These are phyloP conservation scores for Leucoagaricus sp. DNA, from an alignment of 1,284 basidiomycete genomes.

Conservation along the genomic window DNA sequence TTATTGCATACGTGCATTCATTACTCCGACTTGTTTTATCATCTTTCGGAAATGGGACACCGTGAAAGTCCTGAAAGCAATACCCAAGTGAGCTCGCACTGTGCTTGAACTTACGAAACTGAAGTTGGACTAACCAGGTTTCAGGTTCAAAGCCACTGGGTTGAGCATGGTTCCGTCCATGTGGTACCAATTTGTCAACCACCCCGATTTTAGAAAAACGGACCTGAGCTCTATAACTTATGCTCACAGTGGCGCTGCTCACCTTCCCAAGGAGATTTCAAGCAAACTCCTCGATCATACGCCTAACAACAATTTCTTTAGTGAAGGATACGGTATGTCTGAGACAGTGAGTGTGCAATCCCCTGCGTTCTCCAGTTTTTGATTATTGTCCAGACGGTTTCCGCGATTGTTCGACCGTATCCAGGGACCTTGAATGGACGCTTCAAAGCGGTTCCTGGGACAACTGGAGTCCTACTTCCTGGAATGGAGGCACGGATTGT, in stretches of 20 bases:
- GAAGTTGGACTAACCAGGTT: background rate
- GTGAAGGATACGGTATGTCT: conserved; percentile 72
- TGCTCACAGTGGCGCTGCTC: conserved; percentile 60
- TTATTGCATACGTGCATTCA: conserved; percentile 49
- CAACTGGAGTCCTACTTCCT: conserved; percentile 59
- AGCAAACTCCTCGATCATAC: conserved; percentile 41
- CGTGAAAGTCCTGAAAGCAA: conserved; percentile 39
- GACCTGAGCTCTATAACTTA: conserved; percentile 54
- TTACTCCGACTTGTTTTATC: conserved; percentile 46
- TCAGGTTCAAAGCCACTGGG: conserved; percentile 51
- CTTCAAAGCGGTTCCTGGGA: conserved; percentile 40
- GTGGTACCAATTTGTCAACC: conserved; percentile 62
- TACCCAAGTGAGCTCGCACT: conserved; percentile 33
- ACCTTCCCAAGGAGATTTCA: conserved; percentile 57
- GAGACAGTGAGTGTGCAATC: conserved; percentile 54
- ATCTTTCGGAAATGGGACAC: conserved; percentile 63
- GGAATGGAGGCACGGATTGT: conserved; percentile 64
- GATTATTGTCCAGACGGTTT: conserved; percentile 49
- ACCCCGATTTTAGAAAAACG: conserved; percentile 46
- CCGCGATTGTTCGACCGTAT: conserved; percentile 43
- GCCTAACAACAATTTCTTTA: conserved; percentile 34
- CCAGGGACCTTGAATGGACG: conserved; percentile 48
- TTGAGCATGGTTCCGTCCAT: conserved; percentile 64
- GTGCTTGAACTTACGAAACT: background rate
- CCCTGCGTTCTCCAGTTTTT: background rate